These are phyloP conservation scores for Talaromyces marneffei DNA, from an alignment of 2,329 filamentous ascomycete species.

Conservation along the genomic window DNA sequence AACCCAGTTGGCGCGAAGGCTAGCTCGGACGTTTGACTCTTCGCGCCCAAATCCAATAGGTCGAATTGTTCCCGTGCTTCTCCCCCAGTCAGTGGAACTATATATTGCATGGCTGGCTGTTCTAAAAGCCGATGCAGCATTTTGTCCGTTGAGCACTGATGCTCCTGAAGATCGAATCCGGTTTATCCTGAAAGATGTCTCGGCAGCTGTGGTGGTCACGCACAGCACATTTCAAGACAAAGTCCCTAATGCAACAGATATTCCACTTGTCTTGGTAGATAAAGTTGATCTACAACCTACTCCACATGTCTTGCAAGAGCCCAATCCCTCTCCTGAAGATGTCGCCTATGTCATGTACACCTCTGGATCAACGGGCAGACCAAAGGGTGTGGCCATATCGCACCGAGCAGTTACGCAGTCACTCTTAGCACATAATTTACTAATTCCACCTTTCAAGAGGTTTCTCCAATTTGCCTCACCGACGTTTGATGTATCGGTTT, in stretches of 20 bases:
- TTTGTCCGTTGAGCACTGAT: conserved; percentile 78
- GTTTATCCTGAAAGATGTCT: conserved; percentile 75
- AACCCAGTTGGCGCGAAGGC: conserved; percentile 49
- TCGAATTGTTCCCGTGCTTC: conserved; percentile 64
- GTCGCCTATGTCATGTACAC: conserved; percentile 92
- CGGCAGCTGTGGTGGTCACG: conserved; percentile 63
- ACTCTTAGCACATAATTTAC: conserved; percentile 69
- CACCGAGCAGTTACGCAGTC: conserved; percentile 77
- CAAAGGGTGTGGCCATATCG: conserved; percentile 80
- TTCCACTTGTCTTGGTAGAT: conserved; percentile 22
- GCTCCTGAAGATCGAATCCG: conserved; percentile 68
- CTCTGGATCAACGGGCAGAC: conserved; percentile 79
- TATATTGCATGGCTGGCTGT: conserved; percentile 74
- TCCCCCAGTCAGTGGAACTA: conserved; percentile 70
- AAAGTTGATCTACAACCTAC: conserved; percentile 14
- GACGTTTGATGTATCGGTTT: conserved; percentile 90
- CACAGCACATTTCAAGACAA: conserved; percentile 32
- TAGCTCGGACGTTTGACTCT: conserved; percentile 31
- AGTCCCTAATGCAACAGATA: conserved; percentile 19
- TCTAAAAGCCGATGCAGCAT: conserved; percentile 74
- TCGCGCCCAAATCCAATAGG: conserved; percentile 10
- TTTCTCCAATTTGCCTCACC: conserved; percentile 90
- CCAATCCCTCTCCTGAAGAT: conserved; percentile 24
- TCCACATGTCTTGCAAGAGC: conserved; percentile 3
- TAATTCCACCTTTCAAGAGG: conserved; percentile 68